Base-by-base conservation (phyloP, 2,329 filamentous ascomycete species). In the Trichoderma simmonsii region DNA sequence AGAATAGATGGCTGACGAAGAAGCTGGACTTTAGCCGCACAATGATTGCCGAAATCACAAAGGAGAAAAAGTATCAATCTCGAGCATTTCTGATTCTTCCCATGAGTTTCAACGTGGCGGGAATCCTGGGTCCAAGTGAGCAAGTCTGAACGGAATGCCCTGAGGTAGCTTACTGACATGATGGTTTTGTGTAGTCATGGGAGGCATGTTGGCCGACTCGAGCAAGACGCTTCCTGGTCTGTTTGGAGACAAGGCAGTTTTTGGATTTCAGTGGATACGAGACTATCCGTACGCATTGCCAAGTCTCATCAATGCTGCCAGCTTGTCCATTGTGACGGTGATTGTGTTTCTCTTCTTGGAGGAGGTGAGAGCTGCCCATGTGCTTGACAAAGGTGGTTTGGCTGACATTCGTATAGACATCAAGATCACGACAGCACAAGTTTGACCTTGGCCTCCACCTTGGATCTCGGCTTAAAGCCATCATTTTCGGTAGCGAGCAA, bases 231-330 rank as follows among this genome's bases (percentile, higher is more conserved):
- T 70, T 30, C 57, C 67, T n/a, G 57, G 57, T 4, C 26, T 70
- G 15, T 70, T 70, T 70, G 67, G 67, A 70, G 67, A 70, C 11
- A 51, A 62, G n/a, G 28, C 67, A 1, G 57, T 62, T 28, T 70
- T 62, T 62, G 67, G 67, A 4, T 62, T 62, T 8, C 67, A 39
- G 39, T 92, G 91, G 89, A 88, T 92, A 84, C 83, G 81, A 24
- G 81, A 82, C 64, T 93, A 89, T 80, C 91, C 91, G 0, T 93
- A 91, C 80, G 90, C 90, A 1, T 81, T 93, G 51, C 92, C 92
- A 0, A 93, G 92, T 76, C 80, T 93, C 0, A 82, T 92, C 64
- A 92, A 89, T 76, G 89, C 88, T 1, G 73, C 86, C 0, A 89
- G 91, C 71, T 85, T 93, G 12, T 79, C 88, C 3, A 77, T 83